Base-by-base conservation (phyloP, 352 stramenopile species). In the Blastocystis sp. region DNA sequence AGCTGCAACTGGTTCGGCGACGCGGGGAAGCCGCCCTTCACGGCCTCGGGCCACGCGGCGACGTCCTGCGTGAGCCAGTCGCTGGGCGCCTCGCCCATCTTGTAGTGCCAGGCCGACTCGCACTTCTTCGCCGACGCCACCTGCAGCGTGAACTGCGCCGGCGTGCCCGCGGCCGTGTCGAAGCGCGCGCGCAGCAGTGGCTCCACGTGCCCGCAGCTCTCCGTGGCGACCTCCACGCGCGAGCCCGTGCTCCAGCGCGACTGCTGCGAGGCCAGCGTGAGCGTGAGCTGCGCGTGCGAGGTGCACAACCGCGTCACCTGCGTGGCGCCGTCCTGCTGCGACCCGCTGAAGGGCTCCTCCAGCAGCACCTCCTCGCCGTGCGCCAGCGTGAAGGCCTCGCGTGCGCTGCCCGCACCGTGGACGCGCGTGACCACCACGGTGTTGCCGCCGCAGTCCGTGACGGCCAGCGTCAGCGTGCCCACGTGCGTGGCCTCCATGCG, bases 361-460 rank as follows among this genome's bases (percentile, higher is more conserved):
- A 60, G 14, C 67, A 77, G 17, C 4, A 77, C 21, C 52, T 77
- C 28, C 41, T 69, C 74, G 19, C 17, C 40, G 41, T 69, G 34
- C 19, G 66, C 40, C 19, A 84, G 10, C 10, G 41, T 38, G 40
- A 84, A 84, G 14, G 21, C 56, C 45, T 84, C 74, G 34, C 52
- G 10, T 0, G 43, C 0, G 21, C 52, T 17, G 10, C 43, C 43
- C 19, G 45, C 34, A 7, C 23, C 45, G 40, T 67, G 69, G 34
- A 19, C 48, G 4, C 74, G 74, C 19, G 28, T 48, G 9, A 84
- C n/a, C 48, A 56, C 48, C 48, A 56, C 48, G 0, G 21, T 66
- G 2, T 17, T 70, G 9, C 74, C 74, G 21, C 9, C 56, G 23
- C 48, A 43, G n/a, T 69, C 21, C 2, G 3, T 62, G 7, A 84